Evolutionary conservation across 2,329 filamentous ascomycete genomes (phyloP), one percentile per base, ranked within the genome.

Genomic region (Ampelomyces quisqualis): DNA sequence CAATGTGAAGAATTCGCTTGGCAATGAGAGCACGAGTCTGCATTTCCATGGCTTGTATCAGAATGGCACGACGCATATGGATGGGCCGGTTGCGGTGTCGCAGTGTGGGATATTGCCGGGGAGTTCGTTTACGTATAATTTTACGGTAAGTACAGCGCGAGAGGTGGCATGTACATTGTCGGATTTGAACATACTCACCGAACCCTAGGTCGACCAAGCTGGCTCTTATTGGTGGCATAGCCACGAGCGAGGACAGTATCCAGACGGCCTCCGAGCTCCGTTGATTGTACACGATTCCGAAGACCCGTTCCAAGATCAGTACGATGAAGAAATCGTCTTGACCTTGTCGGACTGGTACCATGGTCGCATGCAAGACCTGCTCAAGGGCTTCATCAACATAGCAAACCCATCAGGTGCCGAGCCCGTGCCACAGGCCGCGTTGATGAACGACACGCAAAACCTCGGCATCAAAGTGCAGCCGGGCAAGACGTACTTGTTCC

Each of bases 41-140:
- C 87, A 91, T 60, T 90, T 86, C 64, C 87, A 91, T 53, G 87
- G 87, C 11, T 75, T 91, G 48, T 88, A 81, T 58, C 85, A 89
- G 60, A 87, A 87, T 51, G 85, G 84, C 8, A 86, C 85, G 0
- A 87, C 81, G 43, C 76, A 76, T 41, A 87, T 88, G 82, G 86
- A 91, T 56, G 87, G 86, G 0, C 78, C 84, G 1, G 73, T 80
- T 0, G 83, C 79, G 23, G 75, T 87, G 4, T 84, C 79, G 0
- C 85, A 69, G 35, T 68, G 66, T 21, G 53, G 46, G 0, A 84
- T 90, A 37, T 73, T 79, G 0, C 81, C 85, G 1, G 80, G 80
- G 0, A 70, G 73, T 4, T 78, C 72, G 1, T 86, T 87, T 47
- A 81, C 77, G 1, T 90, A 90, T 64, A 78, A 66, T 35, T 64